Percentiles rank a stretch among this genome's conserved stretches.
These are phyloP conservation scores for Wickerhamomyces tratensis DNA, from an alignment of 805 yeast species.

Conservation along the genomic window DNA sequence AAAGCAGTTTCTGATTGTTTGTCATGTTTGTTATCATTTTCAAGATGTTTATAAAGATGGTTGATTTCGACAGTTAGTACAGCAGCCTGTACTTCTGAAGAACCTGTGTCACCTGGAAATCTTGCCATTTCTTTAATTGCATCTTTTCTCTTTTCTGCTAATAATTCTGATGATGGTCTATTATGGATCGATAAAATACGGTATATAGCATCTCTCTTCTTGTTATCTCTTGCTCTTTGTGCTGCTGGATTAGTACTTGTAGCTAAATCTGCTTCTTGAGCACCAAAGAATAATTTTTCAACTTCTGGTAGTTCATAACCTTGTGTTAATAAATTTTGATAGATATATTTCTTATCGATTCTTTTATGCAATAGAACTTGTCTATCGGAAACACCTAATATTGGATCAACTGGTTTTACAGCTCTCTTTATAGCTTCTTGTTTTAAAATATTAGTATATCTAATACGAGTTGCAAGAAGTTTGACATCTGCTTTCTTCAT, in stretches of 20 bases:
- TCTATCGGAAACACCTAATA: slow-evolving; percentile 25
- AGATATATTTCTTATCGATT: slow-evolving; percentile 20
- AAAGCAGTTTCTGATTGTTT: slow-evolving; percentile 56
- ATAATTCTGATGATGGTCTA: slow-evolving; percentile 47
- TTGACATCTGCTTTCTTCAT: neutral
- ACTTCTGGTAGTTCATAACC: slow-evolving; percentile 56
- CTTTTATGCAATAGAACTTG: neutral
- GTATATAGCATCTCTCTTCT: slow-evolving; percentile 55
- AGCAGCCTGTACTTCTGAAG: slow-evolving; percentile 95
- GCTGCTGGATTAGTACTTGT: slow-evolving; percentile 17
- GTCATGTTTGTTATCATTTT: slow-evolving; percentile 63
- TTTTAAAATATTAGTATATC: slow-evolving; percentile 6
- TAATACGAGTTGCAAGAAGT: neutral
- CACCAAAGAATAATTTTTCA: slow-evolving; percentile 70
- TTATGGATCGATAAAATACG: slow-evolving; percentile 72
- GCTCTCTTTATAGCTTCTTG: slow-evolving; percentile 18
- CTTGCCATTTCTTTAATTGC: slow-evolving; percentile 79
- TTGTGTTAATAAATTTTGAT: slow-evolving; percentile 52
- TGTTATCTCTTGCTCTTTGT: slow-evolving; percentile 32
- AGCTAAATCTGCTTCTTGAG: slow-evolving; percentile 49
- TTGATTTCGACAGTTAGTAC: slow-evolving; percentile 74
- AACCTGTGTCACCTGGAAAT: slow-evolving; percentile 85
- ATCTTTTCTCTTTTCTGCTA: slow-evolving; percentile 45
- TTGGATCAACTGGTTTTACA: slow-evolving; percentile 62
- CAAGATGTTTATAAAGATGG: slow-evolving; percentile 64